Evolutionary conservation across 495 filamentous ascomycete species (phyloP), one percentile per base, ranked within the genome.

Genomic region (Filosporella fistucella): DNA sequence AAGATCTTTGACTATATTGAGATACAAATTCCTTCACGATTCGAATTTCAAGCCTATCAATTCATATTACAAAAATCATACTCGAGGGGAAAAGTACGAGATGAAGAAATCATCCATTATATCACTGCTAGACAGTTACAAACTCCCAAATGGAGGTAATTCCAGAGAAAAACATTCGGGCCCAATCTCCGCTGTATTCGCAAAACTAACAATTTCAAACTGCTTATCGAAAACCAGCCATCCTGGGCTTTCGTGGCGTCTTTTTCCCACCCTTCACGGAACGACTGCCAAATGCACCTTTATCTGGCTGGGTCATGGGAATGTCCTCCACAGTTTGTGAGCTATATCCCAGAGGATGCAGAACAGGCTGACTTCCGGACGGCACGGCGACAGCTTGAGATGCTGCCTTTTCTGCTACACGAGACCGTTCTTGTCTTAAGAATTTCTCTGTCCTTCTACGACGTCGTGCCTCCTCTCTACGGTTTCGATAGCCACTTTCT

Each of bases 291-390:
- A 69, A 69, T 1, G 44, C 7, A 1, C 68, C 68, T 29, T 57
- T n/a, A 21, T 59, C 52, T 23, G 67, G 68, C 51, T 71, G 68
- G n/a, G 64, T 68, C 68, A 68, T 70, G 6, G 56, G 60, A 3
- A 61, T 3, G 28, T 56, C 49, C 25, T 37, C 46, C 12, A 45
- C 26, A 5, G 40, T 22, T 34, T 58, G 58, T 23, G 58, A 58
- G 33, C 55, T 58, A 24, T 45, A 48, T 10, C 11, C 28, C 4
- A 37, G 20, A 21, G 46, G 32, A 35, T 28, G 14, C 32, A 32
- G 13, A 5, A 10, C 41, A n/a, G 58, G 55, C 32, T 61, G 58
- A 25, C 52, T 57, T 14, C 53, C 52, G 35, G 42, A 52, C 6
- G 46, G 46, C 7, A 35, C 44, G 12, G 13, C 20, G 12, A 28